These are phyloP conservation scores for Luffa acutangula DNA, from an alignment of 306 rosid species.

Conservation along the genomic window DNA sequence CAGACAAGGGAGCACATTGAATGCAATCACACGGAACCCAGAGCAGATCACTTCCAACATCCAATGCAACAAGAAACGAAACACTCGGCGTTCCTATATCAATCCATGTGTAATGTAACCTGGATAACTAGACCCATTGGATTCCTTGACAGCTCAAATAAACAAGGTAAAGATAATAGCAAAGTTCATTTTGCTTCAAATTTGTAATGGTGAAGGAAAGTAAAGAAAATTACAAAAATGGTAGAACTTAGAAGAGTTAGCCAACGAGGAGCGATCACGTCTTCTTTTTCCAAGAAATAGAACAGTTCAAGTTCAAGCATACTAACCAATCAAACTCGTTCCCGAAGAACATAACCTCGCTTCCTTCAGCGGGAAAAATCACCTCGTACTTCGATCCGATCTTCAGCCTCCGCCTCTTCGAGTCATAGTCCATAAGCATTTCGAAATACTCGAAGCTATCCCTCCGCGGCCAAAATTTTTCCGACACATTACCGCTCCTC, in stretches of 20 bases:
- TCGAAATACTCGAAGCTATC: slow-evolving; percentile 28
- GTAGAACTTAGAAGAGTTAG: not conserved
- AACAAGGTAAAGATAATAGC: not conserved
- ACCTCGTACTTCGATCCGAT: slow-evolving; percentile 33
- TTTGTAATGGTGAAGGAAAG: not conserved
- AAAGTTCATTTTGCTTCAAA: not conserved
- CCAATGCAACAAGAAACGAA: slow-evolving; percentile 71
- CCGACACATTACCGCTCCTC: slow-evolving; percentile 15
- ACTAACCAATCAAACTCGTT: slow-evolving; percentile 66
- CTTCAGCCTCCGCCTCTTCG: slow-evolving; percentile 30
- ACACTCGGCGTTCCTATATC: slow-evolving; percentile 60
- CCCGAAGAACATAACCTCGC: slow-evolving; percentile 44
- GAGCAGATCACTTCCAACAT: slow-evolving; percentile 63
- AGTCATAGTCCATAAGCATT: slow-evolving; percentile 32
- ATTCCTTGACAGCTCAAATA: not conserved
- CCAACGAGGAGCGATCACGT: not conserved
- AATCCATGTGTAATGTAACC: slow-evolving; percentile 70
- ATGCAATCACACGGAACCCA: slow-evolving; percentile 83
- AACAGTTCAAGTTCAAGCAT: not conserved
- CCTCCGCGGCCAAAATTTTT: slow-evolving; percentile 29
- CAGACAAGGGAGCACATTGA: slow-evolving; percentile 63
- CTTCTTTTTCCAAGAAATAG: not conserved
- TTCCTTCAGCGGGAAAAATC: slow-evolving; percentile 50
- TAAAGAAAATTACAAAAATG: not conserved
- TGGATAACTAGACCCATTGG: slow-evolving; percentile 9